These are phyloP conservation scores for Phialophora tarda DNA, from an alignment of 2,329 filamentous ascomycete species.

Conservation along the genomic window DNA sequence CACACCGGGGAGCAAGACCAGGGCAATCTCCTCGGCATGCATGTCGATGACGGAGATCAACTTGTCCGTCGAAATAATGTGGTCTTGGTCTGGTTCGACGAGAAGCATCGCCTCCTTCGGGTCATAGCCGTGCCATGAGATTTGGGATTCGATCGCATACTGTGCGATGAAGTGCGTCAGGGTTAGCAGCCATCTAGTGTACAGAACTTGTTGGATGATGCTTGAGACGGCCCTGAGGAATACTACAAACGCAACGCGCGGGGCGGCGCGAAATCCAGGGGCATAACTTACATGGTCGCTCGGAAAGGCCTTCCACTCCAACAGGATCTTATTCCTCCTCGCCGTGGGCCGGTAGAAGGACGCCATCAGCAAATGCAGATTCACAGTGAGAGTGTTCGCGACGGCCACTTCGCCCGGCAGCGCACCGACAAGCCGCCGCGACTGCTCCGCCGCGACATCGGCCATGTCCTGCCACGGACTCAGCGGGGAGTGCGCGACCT, in stretches of 20 bases:
- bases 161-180: constrained; percentile 44
- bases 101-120: constrained; percentile 73
- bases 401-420: constrained; percentile 74
- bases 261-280: constrained; percentile 29
- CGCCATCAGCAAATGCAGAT: constrained; percentile 80
- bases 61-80: constrained; percentile 70
- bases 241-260: background rate
- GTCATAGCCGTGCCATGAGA: constrained; percentile 71
- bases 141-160: constrained; percentile 84
- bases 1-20: constrained; percentile 82
- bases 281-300: constrained; percentile 71
- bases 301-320: constrained; percentile 88
- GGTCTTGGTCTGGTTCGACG: constrained; percentile 65
- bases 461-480: constrained; percentile 79
- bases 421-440: constrained; percentile 76
- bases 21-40: constrained; percentile 72
- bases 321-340: constrained; percentile 74
- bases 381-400: constrained; percentile 84
- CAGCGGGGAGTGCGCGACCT: constrained; percentile 70
- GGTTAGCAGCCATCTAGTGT: background rate
- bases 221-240: background rate
- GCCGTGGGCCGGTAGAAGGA: constrained; percentile 77
- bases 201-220: too few relatives aligned
- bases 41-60: constrained; percentile 75
- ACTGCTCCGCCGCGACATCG: constrained; percentile 70